A percentile compares a stretch with the other conserved stretches of the same genome.
phyloP scores from a whole-genome alignment of 352 stramenopile species.

The Pilasporangium apinafurcum region DNA sequence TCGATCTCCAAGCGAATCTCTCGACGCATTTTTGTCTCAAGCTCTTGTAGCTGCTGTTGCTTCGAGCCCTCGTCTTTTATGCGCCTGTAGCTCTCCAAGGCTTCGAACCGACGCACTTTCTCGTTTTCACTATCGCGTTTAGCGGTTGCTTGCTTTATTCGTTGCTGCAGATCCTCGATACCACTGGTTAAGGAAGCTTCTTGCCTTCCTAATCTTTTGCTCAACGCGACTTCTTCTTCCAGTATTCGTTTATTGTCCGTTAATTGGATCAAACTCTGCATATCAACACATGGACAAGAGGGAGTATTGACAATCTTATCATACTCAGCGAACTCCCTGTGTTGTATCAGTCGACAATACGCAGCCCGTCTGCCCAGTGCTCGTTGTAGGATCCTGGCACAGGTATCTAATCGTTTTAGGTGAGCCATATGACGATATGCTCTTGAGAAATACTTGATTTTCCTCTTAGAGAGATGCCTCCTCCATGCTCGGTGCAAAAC shows the following conservation, averaged over 20 bases:
- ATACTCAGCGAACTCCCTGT: conserved; percentile 21
- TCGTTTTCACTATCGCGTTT: conserved; percentile 28
- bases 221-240: conserved; percentile 6
- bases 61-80: conserved; percentile 41
- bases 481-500: conserved; percentile 46
- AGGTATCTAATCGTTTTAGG: conserved; percentile 16
- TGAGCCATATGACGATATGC: conserved; percentile 22
- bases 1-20: conserved; percentile 63
- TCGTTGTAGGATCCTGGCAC: conserved; percentile 41
- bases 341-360: conserved; percentile 18
- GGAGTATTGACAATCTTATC: conserved; percentile 10
- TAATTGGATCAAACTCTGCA: neutral
- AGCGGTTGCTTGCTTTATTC: conserved; percentile 16
- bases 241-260: conserved; percentile 11
- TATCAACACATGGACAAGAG: neutral
- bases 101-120: conserved; percentile 36
- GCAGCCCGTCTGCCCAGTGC: conserved; percentile 17
- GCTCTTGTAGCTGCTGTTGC: conserved; percentile 23
- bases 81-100: conserved; percentile 30
- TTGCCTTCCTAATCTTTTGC: conserved; percentile 17
- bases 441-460: conserved; percentile 18
- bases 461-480: conserved; percentile 19
- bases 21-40: conserved; percentile 33
- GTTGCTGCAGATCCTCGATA: conserved; percentile 18
- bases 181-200: conserved; percentile 19